Evolutionary conservation across 2,329 filamentous ascomycete species (phyloP), one percentile per base, ranked within the genome.

Genomic region (Sarocladiaceae sp.): DNA sequence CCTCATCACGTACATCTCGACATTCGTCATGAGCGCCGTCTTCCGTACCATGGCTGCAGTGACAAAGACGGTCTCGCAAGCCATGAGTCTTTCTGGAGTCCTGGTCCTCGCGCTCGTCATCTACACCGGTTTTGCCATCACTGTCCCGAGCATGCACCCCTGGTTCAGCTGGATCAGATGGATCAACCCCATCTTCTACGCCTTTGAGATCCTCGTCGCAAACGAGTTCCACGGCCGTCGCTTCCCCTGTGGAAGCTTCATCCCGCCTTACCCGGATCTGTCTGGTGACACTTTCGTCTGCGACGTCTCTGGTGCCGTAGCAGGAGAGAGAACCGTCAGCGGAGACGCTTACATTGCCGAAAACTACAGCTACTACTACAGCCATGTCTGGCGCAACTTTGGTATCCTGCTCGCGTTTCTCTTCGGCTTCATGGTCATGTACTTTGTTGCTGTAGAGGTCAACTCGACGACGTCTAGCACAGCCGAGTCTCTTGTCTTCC

Each of bases 131-230:
- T 82, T 83, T 55, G 63, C 68, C 21, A 69, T 77, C 26, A 55
- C 64, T 1, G 58, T 65, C 2, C 64, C 66, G 0, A 52, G 83
- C 55, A 88, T 84, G 83, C 73, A 80, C 18, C 76, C 74, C 0
- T 91, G 85, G 83, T 82, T 84, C 40, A 67, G 77, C 21, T 90
- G 86, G 86, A 83, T 90, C 43, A 76, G 81, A 21, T 88, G 82
- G 64, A 70, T 89, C 42, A 83, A 89, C 47, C 83, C 84, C 0
- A 76, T 89, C 27, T 80, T 72, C 34, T 89, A 89, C 55, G 82
- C 74, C 2, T 91, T 89, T 51, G 85, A 89, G 57, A 74, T 78
- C 2, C 65, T 88, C 15, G 75, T 87, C 61, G 70, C 80, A 47
- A 90, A 89, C 60, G 87, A 93, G 57, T 83, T 86, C 52, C 73